Evolutionary conservation across 148 eudicot genomes (phyloP).

Genomic region (Camellia lanceoleosa): DNA sequence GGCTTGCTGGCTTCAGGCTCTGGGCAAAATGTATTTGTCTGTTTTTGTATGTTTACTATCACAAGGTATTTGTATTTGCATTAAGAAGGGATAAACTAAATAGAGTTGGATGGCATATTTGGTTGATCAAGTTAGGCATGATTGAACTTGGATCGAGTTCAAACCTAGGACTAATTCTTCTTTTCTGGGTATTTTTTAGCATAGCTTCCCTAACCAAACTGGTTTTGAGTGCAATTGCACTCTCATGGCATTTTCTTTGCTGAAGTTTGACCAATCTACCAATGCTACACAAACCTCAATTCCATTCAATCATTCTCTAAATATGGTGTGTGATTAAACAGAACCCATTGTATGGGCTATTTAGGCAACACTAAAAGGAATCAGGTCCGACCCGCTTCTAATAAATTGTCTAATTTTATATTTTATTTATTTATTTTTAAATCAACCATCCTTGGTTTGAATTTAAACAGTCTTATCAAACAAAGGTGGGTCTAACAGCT

Average conservation of each 20-base stretch:
- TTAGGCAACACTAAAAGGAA: too few relatives aligned
- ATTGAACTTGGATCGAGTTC: not conserved
- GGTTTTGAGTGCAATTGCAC: not conserved
- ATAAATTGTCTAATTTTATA: too few relatives aligned
- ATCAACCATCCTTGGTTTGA: too few relatives aligned
- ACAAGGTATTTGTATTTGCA: not conserved
- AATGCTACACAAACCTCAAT: not conserved
- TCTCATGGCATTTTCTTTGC: not conserved
- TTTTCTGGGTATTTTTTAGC: not conserved
- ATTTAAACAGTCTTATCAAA: too few relatives aligned
- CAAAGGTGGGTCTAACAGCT: not conserved
- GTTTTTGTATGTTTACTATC: not conserved
- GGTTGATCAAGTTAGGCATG: not conserved
- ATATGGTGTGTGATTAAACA: not conserved
- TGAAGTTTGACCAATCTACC: not conserved
- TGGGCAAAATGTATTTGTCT: too few relatives aligned
- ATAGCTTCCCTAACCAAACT: not conserved
- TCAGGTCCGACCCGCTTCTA: too few relatives aligned
- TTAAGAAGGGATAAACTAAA: not conserved
- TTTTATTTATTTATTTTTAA: too few relatives aligned
- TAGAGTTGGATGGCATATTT: not conserved
- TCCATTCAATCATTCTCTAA: not conserved
- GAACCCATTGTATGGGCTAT: too few relatives aligned
- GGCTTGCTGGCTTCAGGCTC: not conserved
- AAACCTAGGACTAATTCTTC: not conserved